phyloP scores from a whole-genome alignment of 2,329 filamentous ascomycete species.

The Tolypocladium sp. region DNA sequence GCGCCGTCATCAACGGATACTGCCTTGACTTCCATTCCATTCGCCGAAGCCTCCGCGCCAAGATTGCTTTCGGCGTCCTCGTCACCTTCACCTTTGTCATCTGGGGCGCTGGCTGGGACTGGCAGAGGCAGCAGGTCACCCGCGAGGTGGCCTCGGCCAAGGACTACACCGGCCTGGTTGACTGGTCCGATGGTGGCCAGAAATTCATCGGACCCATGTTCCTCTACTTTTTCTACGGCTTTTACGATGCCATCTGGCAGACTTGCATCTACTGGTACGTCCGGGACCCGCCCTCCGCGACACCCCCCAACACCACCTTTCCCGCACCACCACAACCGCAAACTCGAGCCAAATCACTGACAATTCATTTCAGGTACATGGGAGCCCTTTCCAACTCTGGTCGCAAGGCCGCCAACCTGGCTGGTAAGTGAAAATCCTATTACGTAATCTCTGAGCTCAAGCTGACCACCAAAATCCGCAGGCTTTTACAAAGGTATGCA shows the following conservation, averaged over 20 bases:
- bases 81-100: slow-evolving; percentile 64
- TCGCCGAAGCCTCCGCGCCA: slow-evolving; percentile 64
- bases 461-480: neutral
- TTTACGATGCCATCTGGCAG: slow-evolving; percentile 87
- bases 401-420: slow-evolving; percentile 75
- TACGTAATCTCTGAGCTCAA: neutral
- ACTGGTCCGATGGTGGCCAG: slow-evolving; percentile 54
- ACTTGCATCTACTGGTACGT: slow-evolving; percentile 87
- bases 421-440: neutral
- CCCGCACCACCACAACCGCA: neutral
- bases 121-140: slow-evolving; percentile 46
- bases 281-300: slow-evolving; percentile 20
- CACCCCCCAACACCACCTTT: neutral
- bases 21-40: slow-evolving; percentile 58
- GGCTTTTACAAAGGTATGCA: neutral
- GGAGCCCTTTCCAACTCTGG: slow-evolving; percentile 87
- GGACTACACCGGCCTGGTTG: slow-evolving; percentile 22
- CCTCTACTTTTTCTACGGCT: slow-evolving; percentile 82
- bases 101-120: slow-evolving; percentile 78
- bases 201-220: slow-evolving; percentile 64
- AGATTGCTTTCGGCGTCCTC: slow-evolving; percentile 55
- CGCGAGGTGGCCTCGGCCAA: slow-evolving; percentile 24
- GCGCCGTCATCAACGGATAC: slow-evolving; percentile 36
- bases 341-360: neutral
- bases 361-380: slow-evolving; percentile 59